A percentile compares a stretch with the other conserved stretches of the same genome.
Conservation (phyloP, 305 asterid species). For the Withania somnifera region DNA sequence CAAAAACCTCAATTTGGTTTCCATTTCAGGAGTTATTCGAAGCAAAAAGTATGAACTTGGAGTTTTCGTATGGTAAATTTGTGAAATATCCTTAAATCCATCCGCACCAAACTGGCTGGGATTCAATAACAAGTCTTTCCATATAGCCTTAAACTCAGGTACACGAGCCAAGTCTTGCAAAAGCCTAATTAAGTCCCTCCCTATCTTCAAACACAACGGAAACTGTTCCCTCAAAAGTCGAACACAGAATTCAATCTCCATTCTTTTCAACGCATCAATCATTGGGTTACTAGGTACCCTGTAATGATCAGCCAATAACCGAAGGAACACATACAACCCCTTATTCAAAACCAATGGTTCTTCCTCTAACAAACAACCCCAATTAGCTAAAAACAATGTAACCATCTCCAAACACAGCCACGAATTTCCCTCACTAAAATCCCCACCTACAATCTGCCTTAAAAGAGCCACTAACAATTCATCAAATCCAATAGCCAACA, state of each 20-base stretch:
- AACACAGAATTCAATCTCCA: constrained; percentile 60
- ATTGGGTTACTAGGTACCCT: constrained; percentile 32
- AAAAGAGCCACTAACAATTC: constrained; percentile 55
- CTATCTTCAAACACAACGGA: constrained; percentile 56
- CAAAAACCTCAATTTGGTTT: constrained; percentile 66
- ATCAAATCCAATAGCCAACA: constrained; percentile 59
- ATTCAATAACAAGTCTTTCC: constrained; percentile 63
- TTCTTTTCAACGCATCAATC: constrained; percentile 34
- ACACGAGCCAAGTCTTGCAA: constrained; percentile 74
- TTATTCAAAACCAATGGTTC: constrained; percentile 47
- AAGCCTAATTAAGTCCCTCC: constrained; percentile 83
- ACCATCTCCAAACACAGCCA: constrained; percentile 77
- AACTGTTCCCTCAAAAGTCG: constrained; percentile 53
- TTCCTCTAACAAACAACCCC: constrained; percentile 57
- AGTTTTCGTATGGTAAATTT: constrained; percentile 43
- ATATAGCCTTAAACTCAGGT: constrained; percentile 54
- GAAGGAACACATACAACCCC: constrained; percentile 66
- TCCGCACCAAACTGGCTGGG: constrained; percentile 33
- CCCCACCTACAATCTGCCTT: constrained; percentile 76
- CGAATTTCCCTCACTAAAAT: constrained; percentile 54
- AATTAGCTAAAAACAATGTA: constrained; percentile 32
- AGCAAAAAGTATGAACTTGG: constrained; percentile 45
- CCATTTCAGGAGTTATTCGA: constrained; percentile 82
- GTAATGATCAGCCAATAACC: constrained; percentile 68
- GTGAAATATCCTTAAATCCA: constrained; percentile 48